Percentiles rank a stretch among this genome's conserved stretches.
These are phyloP conservation scores for Crithidia acanthocephali DNA, from an alignment of 208 protist genomes.

Conservation along the genomic window DNA sequence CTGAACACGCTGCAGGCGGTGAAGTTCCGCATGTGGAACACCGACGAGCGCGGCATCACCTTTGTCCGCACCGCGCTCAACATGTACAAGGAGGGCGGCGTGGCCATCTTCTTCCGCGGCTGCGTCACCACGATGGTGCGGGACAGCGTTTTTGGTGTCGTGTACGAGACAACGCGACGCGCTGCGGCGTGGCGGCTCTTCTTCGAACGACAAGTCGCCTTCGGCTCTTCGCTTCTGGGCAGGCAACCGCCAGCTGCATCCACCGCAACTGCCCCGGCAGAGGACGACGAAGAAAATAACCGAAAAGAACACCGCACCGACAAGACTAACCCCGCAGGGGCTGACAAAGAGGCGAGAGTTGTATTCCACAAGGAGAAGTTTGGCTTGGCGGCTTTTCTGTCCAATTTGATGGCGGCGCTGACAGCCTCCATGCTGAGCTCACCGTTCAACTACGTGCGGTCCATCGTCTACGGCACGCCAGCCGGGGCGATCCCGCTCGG, in stretches of 20 bases:
- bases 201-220: slow-evolving; percentile 42
- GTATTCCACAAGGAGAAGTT: slow-evolving; percentile 19
- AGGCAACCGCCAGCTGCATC: not conserved
- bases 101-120: slow-evolving; percentile 87
- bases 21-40: slow-evolving; percentile 93
- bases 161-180: slow-evolving; percentile 80
- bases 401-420: slow-evolving; percentile 81
- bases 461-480: slow-evolving; percentile 84
- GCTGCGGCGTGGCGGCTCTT: slow-evolving; percentile 42
- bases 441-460: slow-evolving; percentile 90
- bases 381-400: slow-evolving; percentile 57
- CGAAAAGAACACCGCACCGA: not conserved
- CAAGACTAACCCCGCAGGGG: not conserved
- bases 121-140: slow-evolving; percentile 78
- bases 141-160: slow-evolving; percentile 88
- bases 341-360: not conserved
- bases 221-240: not conserved
- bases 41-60: slow-evolving; percentile 44
- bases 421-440: slow-evolving; percentile 83
- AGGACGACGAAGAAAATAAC: not conserved
- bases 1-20: slow-evolving; percentile 89
- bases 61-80: slow-evolving; percentile 64
- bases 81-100: slow-evolving; percentile 75
- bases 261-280: not conserved
- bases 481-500: slow-evolving; percentile 69